Evolutionary conservation across 2,329 filamentous ascomycete species (phyloP).

Genomic region (Penicillium janthinellum): DNA sequence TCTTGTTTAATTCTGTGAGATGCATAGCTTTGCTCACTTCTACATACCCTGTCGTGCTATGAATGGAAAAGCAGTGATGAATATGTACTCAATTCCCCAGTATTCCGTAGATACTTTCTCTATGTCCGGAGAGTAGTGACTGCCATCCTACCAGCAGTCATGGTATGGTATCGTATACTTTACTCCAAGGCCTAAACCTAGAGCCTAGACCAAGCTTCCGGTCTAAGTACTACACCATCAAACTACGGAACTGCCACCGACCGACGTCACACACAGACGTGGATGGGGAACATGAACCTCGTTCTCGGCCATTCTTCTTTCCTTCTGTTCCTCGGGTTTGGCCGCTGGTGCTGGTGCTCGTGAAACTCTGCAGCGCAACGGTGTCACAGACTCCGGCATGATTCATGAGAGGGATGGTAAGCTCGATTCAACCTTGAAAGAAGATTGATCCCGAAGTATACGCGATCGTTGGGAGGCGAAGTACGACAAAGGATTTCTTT

Average conservation of each 20-base stretch:
- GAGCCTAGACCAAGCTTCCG: too few relatives aligned
- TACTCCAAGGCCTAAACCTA: too few relatives aligned
- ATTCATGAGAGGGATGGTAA: too few relatives aligned
- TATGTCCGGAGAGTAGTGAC: too few relatives aligned
- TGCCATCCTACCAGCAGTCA: too few relatives aligned
- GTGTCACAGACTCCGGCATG: neutral
- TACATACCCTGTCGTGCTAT: slow-evolving; percentile 1
- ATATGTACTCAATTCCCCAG: neutral
- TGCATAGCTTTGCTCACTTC: neutral
- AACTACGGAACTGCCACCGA: too few relatives aligned
- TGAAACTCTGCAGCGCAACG: slow-evolving; percentile 1
- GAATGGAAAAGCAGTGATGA: slow-evolving; percentile 5
- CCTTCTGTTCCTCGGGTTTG: neutral
- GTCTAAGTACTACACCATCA: too few relatives aligned
- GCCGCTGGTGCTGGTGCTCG: neutral
- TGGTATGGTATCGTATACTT: too few relatives aligned
- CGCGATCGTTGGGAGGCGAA: neutral
- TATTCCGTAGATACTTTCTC: too few relatives aligned
- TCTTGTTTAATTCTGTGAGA: neutral
- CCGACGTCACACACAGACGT: too few relatives aligned
- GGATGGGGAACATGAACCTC: too few relatives aligned
- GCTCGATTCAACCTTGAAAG: neutral
- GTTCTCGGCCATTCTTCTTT: neutral
- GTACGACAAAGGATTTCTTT: neutral
- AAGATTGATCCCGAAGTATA: too few relatives aligned